phyloP scores from a whole-genome alignment of 805 yeast species.

The Debaryomyces maramus region DNA sequence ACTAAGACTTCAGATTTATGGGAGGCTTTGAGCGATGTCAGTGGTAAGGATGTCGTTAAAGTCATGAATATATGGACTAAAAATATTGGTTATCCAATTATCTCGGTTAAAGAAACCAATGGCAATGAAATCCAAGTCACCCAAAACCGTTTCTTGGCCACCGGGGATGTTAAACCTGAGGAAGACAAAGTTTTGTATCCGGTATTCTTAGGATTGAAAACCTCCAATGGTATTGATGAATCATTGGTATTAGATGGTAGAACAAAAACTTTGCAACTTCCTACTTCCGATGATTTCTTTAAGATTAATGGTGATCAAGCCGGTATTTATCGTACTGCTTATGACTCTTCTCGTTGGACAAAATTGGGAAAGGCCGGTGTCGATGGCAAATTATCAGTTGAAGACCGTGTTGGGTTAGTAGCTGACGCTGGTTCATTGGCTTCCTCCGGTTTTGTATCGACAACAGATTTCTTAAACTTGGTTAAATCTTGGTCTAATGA shows the following conservation, averaged over 20 bases:
- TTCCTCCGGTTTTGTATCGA: slow-evolving; percentile 65
- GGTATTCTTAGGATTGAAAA: slow-evolving; percentile 65
- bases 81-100: slow-evolving; percentile 74
- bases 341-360: slow-evolving; percentile 66
- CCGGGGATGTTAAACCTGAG: slow-evolving; percentile 74
- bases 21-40: slow-evolving; percentile 67
- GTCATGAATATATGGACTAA: slow-evolving; percentile 84
- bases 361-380: slow-evolving; percentile 64
- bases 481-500: slow-evolving; percentile 62
- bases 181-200: slow-evolving; percentile 72
- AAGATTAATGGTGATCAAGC: slow-evolving; percentile 73
- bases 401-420: slow-evolving; percentile 76
- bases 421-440: slow-evolving; percentile 79
- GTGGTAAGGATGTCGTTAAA: slow-evolving; percentile 68
- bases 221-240: slow-evolving; percentile 60
- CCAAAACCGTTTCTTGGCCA: slow-evolving; percentile 72
- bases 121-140: slow-evolving; percentile 52
- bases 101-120: slow-evolving; percentile 58
- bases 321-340: slow-evolving; percentile 75
- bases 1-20: slow-evolving; percentile 77
- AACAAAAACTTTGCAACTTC: slow-evolving; percentile 42
- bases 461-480: slow-evolving; percentile 59
- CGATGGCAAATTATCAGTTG: slow-evolving; percentile 60
- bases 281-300: slow-evolving; percentile 48
- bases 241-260: slow-evolving; percentile 51